Conservation (phyloP, 108 stramenopile species). For the Pseudonitzschia pungens region DNA sequence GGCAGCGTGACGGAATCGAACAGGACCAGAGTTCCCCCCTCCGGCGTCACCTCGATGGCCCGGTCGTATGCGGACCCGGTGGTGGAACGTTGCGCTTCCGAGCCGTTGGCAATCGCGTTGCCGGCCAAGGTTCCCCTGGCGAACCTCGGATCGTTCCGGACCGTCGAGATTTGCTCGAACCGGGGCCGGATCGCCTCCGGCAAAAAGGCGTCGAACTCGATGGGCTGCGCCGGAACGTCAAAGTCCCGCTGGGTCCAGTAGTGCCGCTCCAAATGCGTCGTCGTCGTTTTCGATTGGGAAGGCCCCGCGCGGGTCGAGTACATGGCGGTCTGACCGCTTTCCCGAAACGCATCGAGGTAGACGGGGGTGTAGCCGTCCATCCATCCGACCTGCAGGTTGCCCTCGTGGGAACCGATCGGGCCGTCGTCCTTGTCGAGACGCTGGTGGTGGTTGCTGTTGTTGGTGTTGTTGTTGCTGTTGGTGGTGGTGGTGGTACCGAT, state of each 20-base stretch:
- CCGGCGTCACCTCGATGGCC: constrained; percentile 24
- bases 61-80: neutral
- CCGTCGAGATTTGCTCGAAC: constrained; percentile 47
- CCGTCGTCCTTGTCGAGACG: constrained; percentile 29
- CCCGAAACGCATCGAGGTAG: constrained; percentile 43
- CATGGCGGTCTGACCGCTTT: neutral
- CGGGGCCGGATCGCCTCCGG: constrained; percentile 8
- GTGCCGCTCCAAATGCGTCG: neutral
- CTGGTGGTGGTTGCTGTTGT: neutral
- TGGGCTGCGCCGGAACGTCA: constrained; percentile 44
- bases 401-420: constrained; percentile 10
- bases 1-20: constrained; percentile 61
- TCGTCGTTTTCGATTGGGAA: neutral
- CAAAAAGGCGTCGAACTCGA: constrained; percentile 36
- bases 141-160: constrained; percentile 37
- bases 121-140: neutral
- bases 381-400: constrained; percentile 65
- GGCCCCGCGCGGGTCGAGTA: neutral
- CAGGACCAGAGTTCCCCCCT: constrained; percentile 45
- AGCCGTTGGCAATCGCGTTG: neutral
- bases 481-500: too few species aligned
- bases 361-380: constrained; percentile 31
- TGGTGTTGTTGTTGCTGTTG: neutral
- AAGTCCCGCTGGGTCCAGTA: constrained; percentile 25
- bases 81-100: neutral